Percentiles rank a stretch among this genome's conserved stretches.
phyloP scores from a whole-genome alignment of 148 eudicot species.

The Dianthus caryophyllus region DNA sequence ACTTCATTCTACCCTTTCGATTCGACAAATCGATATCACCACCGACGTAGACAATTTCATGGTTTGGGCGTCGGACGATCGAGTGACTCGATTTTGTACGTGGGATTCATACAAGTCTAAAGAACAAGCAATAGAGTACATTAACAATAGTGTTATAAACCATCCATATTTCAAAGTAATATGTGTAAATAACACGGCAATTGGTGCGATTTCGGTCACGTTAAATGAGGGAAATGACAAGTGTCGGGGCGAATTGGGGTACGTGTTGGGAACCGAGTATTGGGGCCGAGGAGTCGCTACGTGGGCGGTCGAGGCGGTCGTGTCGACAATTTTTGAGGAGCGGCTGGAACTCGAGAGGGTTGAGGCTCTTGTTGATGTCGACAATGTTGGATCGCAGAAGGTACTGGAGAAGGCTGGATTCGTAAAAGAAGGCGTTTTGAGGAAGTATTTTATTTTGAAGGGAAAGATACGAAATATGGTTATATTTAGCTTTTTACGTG shows the following conservation, averaged over 20 bases:
- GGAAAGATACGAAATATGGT: constrained; percentile 36
- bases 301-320: constrained; percentile 42
- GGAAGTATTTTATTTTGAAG: constrained; percentile 35
- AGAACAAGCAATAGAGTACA: constrained; percentile 34
- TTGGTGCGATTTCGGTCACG: constrained; percentile 35
- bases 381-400: constrained; percentile 51
- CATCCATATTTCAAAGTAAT: constrained; percentile 43
- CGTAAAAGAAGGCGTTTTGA: constrained; percentile 38
- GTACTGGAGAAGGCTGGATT: constrained; percentile 58
- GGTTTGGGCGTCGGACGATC: constrained; percentile 28
- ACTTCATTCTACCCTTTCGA: constrained; percentile 1
- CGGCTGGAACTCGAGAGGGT: constrained; percentile 39
- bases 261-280: constrained; percentile 28
- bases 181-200: constrained; percentile 33
- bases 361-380: constrained; percentile 43
- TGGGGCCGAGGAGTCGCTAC: constrained; percentile 57
- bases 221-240: constrained; percentile 26
- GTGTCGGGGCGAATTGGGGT: constrained; percentile 40
- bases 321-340: constrained; percentile 30
- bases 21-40: constrained; percentile 13
- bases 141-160: constrained; percentile 27
- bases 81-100: constrained; percentile 16
- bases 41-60: constrained; percentile 24
- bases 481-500: constrained; percentile 40
- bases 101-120: constrained; percentile 22